Evolutionary conservation across 169 alveolate genomes (phyloP).

Genomic region (Cystoisospora suis): DNA sequence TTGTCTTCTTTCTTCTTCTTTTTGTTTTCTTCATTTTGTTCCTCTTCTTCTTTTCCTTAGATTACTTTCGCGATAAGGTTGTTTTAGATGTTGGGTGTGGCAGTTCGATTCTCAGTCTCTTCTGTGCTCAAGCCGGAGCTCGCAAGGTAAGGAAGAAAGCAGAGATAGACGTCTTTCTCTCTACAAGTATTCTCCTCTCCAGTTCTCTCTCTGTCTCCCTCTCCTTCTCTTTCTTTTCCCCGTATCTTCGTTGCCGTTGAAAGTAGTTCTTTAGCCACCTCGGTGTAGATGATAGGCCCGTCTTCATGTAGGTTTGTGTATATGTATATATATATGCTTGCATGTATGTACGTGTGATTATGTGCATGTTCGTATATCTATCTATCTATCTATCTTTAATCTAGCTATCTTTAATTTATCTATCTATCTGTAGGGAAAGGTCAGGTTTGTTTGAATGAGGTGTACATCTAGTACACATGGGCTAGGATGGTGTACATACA

Average conservation of each 20-base stretch:
- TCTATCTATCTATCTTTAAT: background rate
- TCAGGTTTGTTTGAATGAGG: no score
- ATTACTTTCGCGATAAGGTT: constrained; percentile 79
- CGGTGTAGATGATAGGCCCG: background rate
- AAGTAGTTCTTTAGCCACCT: background rate
- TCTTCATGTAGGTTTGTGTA: background rate
- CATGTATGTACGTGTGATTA: background rate
- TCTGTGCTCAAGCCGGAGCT: constrained; percentile 90
- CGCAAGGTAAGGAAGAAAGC: constrained; percentile 72
- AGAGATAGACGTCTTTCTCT: background rate
- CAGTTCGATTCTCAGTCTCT: constrained; percentile 83
- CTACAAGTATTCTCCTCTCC: background rate
- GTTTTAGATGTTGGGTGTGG: constrained; percentile 90
- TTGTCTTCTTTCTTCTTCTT: background rate
- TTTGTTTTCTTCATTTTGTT: background rate
- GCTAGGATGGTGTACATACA: no score
- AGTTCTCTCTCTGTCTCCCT: background rate
- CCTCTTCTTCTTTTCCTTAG: constrained; percentile 14
- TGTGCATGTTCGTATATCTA: background rate
- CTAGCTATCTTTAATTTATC: background rate
- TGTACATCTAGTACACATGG: no score
- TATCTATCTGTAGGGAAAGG: background rate
- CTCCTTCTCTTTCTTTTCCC: background rate
- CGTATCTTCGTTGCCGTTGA: background rate
- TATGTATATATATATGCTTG: background rate